Evolutionary conservation across 73 alveolate species (phyloP), one percentile per base, ranked within the genome.

Genomic region (Paramecium octaurelia): DNA sequence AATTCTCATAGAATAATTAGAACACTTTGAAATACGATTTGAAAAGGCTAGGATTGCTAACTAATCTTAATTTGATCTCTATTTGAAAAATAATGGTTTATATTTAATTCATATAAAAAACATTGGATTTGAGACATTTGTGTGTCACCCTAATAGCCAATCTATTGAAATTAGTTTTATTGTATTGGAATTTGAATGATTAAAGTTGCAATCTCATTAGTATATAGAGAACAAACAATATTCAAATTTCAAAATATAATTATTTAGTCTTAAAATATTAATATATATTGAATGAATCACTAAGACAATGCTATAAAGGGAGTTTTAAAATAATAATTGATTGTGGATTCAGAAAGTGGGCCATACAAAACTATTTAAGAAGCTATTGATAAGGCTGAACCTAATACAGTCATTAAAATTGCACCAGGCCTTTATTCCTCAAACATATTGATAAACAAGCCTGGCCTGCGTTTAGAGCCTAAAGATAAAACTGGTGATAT

Each of bases 341-440:
- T 76, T 42, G 89, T 92, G 43, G 98, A 94, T 71, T 36, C 88
- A 54, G 96, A 92, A 35, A 54, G 85, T 77, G 97, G 97, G 10
- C 94, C 92, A n/a, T 70, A 93, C 21, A 93, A 85, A 83, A 92
- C 96, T n/a, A 69, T 95, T 46, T 85, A 95, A 38, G 96, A 92
- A 59, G 98, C 98, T 2, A 92, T 95, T 54, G 93, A 92, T 89
- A 57, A 86, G 48, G 98, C 98, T 23, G 96, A 95, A 48, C 96
- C 96, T 36, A 95, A 95, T 12, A 86, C 96, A 27, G 92, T 94
- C 14, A 95, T 95, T 27, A 93, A 93, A 54, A 88, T 88, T 9
- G 93, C 93, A 2, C 91, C 93, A 58, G 93, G 93, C 1, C 68
- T 88, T 23, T 88, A 88, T 68, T 69, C 85, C 42, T 75, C 75